Evolutionary conservation across 805 yeast species (phyloP), one percentile per base, ranked within the genome.

Genomic region (Kodamaea sagamina): DNA sequence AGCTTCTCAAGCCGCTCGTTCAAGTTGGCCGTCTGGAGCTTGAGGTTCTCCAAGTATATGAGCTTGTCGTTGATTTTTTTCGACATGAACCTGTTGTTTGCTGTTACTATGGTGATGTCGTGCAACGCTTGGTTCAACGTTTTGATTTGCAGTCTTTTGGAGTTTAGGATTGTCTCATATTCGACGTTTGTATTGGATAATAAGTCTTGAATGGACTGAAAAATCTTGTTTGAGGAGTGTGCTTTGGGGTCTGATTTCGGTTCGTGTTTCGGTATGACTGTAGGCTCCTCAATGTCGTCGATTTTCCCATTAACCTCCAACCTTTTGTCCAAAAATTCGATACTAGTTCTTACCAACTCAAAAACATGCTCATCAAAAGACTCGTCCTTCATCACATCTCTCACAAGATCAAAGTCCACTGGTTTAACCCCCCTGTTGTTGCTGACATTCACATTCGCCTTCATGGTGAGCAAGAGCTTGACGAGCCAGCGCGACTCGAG

Each of bases 401-500:
- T 65, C 35, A 74, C 78, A 42, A 85, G 80, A 35, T 95, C 96
- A 65, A 86, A 92, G 65, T 93, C 98, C 10, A 74, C 66, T 3
- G 98, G 96, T 47, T 86, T 79, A 25, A 92, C 74, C 0, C 97
- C 97, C 3, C 92, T 85, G 39, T 86, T 84, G 60, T 93, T 93
- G 4, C 88, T 79, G 37, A 88, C 74, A 25, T 74, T 73, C 4
- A 86, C 79, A 58, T 90, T 69, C 0, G 75, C 74, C 12, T 57
- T 58, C 15, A 71, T 57, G 39, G 57, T 63, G 17, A 69, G 45
- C 15, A 71, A 57, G 2, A 71, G 29, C 27, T 58, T 62, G 25
- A 69, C 54, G 37, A 68, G 59, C 75, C 75, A 71, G 43, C 54
- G 57, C 11, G 60, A 55, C 28, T 67, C 73, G 40, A 53, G 48